Evolutionary conservation across 139 green algal species (phyloP).

Genomic region (Desmodesmus armatus): DNA sequence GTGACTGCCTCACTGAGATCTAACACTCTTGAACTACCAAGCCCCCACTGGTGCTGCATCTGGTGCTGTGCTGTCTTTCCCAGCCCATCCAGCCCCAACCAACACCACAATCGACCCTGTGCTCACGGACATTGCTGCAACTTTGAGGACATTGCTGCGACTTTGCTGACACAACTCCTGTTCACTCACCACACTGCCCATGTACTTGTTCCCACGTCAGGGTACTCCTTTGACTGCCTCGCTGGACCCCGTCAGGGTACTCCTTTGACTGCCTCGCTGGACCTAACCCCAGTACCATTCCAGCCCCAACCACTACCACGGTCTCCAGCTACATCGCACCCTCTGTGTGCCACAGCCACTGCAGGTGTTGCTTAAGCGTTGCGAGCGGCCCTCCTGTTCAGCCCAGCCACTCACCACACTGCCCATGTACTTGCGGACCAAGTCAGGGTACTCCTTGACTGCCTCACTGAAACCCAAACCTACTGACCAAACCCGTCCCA

Average conservation of each 20-base stretch:
- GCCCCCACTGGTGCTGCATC: too few relatives aligned
- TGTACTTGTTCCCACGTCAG: constrained; percentile 93
- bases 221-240: constrained; percentile 97
- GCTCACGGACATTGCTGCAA: neutral
- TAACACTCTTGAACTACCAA: too few relatives aligned
- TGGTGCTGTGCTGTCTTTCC: too few relatives aligned
- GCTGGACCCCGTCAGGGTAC: constrained; percentile 97
- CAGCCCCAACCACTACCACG: constrained; percentile 98
- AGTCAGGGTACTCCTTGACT: constrained; percentile 95
- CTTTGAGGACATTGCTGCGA: neutral
- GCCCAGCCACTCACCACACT: constrained; percentile 79
- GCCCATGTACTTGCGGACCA: constrained; percentile 94
- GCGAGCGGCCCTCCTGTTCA: neutral
- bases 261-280: constrained; percentile 92
- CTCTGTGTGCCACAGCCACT: too few relatives aligned
- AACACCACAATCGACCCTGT: neutral
- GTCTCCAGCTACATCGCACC: constrained; percentile 98
- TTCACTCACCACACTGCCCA: constrained; percentile 90
- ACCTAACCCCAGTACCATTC: constrained; percentile 97
- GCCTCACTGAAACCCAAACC: constrained; percentile 98
- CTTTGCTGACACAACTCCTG: neutral
- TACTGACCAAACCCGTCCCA: too few relatives aligned
- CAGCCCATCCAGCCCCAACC: neutral
- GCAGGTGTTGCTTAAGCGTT: too few relatives aligned
- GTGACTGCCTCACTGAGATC: constrained; percentile 95